A percentile compares a stretch with the other conserved stretches of the same genome.
These are phyloP conservation scores for Fusarium kyushuense DNA, from an alignment of 2,329 filamentous ascomycete species.

Conservation along the genomic window DNA sequence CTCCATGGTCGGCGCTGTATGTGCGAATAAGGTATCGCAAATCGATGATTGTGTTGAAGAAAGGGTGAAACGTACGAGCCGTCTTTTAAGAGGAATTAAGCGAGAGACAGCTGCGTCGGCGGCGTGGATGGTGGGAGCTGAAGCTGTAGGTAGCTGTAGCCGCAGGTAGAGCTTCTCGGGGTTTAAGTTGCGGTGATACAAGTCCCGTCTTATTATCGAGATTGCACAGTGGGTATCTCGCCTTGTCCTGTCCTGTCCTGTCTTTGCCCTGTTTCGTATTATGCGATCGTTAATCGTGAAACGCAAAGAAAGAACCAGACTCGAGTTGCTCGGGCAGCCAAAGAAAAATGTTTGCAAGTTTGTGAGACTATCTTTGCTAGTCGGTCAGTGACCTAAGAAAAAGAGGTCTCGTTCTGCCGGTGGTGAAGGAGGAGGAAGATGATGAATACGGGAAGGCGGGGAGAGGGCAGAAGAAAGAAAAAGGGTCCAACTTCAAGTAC, in stretches of 20 bases:
- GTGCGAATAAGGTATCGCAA: slow-evolving; percentile 18
- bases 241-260: not conserved
- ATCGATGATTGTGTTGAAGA: slow-evolving; percentile 18
- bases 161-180: not conserved
- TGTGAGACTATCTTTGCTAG: slow-evolving; percentile 3
- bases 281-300: slow-evolving; percentile 3
- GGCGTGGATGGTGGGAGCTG: slow-evolving; percentile 18
- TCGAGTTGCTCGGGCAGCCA: slow-evolving; percentile 21
- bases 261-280: slow-evolving; percentile 16
- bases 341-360: slow-evolving; percentile 6
- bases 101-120: slow-evolving; percentile 38
- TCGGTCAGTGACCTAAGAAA: slow-evolving; percentile 8
- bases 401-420: slow-evolving; percentile 17
- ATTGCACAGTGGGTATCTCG: slow-evolving; percentile 12
- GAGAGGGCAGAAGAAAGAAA: slow-evolving; percentile 22
- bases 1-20: slow-evolving; percentile 71
- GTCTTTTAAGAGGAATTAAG: slow-evolving; percentile 20
- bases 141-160: not conserved
- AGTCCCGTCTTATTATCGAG: slow-evolving; percentile 19
- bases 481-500: slow-evolving; percentile 20
- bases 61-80: slow-evolving; percentile 23
- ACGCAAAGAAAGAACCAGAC: not conserved
- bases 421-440: slow-evolving; percentile 24
- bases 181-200: slow-evolving; percentile 9
- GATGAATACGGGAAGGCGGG: slow-evolving; percentile 22